Conservation (phyloP, 202 grass and related monocot species). For the Setaria italica region DNA sequence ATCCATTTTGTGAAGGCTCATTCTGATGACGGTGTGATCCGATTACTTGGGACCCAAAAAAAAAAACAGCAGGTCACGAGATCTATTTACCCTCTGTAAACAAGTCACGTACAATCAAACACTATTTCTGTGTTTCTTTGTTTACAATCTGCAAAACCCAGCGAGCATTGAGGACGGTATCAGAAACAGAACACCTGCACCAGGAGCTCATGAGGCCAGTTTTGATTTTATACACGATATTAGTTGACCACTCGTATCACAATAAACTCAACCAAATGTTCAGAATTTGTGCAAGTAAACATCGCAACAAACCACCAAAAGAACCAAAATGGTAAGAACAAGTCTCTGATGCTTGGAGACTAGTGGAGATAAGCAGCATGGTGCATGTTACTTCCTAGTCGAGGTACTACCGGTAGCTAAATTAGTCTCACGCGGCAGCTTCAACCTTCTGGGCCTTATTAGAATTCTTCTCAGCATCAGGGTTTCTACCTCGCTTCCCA, state of each 20-base stretch:
- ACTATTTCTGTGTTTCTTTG: no score
- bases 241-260: not conserved
- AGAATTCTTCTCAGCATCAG: constrained; percentile 25
- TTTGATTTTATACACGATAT: not conserved
- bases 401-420: not conserved
- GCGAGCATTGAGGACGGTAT: no score
- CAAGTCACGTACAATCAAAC: no score
- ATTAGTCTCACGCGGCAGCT: constrained; percentile 36
- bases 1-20: no score
- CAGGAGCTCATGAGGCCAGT: not conserved
- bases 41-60: no score
- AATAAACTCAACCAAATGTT: not conserved
- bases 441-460: constrained; percentile 53
- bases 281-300: not conserved
- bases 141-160: no score
- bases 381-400: not conserved
- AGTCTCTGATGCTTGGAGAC: not conserved
- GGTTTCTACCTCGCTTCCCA: constrained; percentile 48
- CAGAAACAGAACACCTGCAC: not conserved
- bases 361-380: not conserved
- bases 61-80: no score
- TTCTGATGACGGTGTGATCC: no score
- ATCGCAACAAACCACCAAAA: not conserved
- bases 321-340: not conserved
- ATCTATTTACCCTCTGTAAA: no score